Conservation (phyloP, 192 early-diverging fungal genomes). For the Backusella macrospora region DNA sequence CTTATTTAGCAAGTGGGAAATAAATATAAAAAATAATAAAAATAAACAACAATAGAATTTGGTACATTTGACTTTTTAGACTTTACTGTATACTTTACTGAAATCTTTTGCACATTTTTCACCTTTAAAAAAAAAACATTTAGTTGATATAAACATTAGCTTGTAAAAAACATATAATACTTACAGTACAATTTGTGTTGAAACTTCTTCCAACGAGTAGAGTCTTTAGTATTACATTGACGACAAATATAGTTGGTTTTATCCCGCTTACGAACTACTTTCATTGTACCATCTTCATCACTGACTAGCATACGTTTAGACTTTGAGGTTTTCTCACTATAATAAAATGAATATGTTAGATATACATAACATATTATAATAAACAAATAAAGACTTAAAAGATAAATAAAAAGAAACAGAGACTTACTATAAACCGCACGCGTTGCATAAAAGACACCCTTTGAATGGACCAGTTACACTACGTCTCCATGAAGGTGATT, state of each 20-base stretch:
- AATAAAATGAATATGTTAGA: neutral
- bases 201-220: neutral
- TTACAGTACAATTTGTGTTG: neutral
- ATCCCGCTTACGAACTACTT: slow-evolving; percentile 14
- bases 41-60: too few species aligned
- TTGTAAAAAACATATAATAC: neutral
- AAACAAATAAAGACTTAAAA: too few species aligned
- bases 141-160: neutral
- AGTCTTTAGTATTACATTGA: neutral
- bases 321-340: slow-evolving; percentile 7
- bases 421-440: slow-evolving; percentile 15
- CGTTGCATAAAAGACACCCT: slow-evolving; percentile 7
- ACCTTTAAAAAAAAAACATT: neutral
- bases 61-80: too few species aligned
- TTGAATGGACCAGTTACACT: neutral
- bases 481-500: slow-evolving; percentile 29
- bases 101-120: too few species aligned
- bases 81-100: too few species aligned
- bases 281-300: neutral
- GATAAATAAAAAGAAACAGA: neutral
- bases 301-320: slow-evolving; percentile 13
- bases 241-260: neutral
- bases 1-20: too few species aligned
- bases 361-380: too few species aligned
- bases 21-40: too few species aligned